Evolutionary conservation across 75 land plant genomes (phyloP).

Genomic region (Picea glauca): DNA sequence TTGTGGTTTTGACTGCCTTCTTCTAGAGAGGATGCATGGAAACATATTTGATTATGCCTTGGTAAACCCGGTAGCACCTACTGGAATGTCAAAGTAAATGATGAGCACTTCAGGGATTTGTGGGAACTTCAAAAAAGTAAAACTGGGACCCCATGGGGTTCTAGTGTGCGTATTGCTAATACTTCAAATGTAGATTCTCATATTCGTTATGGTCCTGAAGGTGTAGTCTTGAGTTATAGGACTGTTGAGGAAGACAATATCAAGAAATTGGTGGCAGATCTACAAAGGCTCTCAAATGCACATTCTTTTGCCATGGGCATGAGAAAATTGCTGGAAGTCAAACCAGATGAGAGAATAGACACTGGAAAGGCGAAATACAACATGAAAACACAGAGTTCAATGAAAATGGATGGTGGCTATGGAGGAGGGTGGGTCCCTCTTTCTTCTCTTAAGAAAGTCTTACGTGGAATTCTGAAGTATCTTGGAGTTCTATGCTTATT

Average conservation of each 20-base stretch:
- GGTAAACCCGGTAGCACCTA: conserved; percentile 86
- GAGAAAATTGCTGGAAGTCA: conserved; percentile 64
- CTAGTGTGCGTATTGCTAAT: conserved; percentile 82
- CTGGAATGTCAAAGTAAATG: conserved; percentile 87
- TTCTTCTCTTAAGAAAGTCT: too few species aligned
- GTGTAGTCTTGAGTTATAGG: conserved; percentile 69
- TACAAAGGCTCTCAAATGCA: conserved; percentile 79
- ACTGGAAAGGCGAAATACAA: conserved; percentile 23
- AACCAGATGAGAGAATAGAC: conserved; percentile 58
- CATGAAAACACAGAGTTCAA: conserved; percentile 17
- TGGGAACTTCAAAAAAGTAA: conserved; percentile 89
- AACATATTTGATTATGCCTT: conserved; percentile 76
- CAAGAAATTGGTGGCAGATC: conserved; percentile 75
- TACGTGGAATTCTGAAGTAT: conserved; percentile 74
- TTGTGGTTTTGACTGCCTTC: conserved; percentile 84
- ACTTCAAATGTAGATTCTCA: conserved; percentile 87
- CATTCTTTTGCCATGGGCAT: conserved; percentile 86
- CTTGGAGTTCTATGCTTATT: conserved; percentile 98
- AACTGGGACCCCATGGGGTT: conserved; percentile 45
- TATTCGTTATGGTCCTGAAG: conserved; percentile 74
- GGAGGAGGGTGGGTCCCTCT: conserved; percentile 38
- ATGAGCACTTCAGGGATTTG: conserved; percentile 70
- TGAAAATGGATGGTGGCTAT: conserved; percentile 84
- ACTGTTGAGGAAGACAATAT: conserved; percentile 82
- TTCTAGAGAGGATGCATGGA: conserved; percentile 72